Conservation (phyloP, 768 basidiomycete genomes). For the Imleria badia region DNA sequence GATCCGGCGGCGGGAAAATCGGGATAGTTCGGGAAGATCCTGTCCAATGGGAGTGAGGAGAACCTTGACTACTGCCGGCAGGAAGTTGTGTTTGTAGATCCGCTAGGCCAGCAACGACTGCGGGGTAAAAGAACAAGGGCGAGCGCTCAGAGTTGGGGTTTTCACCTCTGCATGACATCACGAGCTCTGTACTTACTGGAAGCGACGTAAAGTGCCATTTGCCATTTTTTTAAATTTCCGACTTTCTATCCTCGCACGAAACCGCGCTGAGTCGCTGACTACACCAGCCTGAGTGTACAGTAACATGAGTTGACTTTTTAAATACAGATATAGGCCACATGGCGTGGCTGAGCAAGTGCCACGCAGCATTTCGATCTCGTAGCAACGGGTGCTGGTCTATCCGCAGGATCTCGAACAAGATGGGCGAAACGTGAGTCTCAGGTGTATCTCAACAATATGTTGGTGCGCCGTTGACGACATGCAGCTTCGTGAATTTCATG, state of each 20-base stretch:
- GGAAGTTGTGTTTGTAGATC: conserved; percentile 6
- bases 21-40: conserved; percentile 19
- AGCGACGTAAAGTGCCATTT: too few relatives aligned
- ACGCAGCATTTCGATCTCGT: background rate
- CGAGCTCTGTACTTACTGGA: too few relatives aligned
- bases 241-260: background rate
- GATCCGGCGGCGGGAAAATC: conserved; percentile 24
- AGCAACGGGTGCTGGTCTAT: conserved; percentile 1
- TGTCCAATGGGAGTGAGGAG: conserved; percentile 15
- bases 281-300: background rate
- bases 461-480: background rate
- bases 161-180: background rate
- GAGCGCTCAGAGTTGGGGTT: background rate
- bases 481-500: conserved; percentile 49
- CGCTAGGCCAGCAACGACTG: background rate
- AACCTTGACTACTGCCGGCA: background rate
- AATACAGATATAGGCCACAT: conserved; percentile 1
- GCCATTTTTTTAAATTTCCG: too few relatives aligned
- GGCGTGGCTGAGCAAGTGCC: conserved; percentile 10
- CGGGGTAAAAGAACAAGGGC: conserved; percentile 10
- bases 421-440: conserved; percentile 33
- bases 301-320: background rate
- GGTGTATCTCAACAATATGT: background rate
- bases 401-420: conserved; percentile 19
- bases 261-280: too few relatives aligned